Conservation (phyloP, 2,329 filamentous ascomycete species). For the Cercospora sesami region DNA sequence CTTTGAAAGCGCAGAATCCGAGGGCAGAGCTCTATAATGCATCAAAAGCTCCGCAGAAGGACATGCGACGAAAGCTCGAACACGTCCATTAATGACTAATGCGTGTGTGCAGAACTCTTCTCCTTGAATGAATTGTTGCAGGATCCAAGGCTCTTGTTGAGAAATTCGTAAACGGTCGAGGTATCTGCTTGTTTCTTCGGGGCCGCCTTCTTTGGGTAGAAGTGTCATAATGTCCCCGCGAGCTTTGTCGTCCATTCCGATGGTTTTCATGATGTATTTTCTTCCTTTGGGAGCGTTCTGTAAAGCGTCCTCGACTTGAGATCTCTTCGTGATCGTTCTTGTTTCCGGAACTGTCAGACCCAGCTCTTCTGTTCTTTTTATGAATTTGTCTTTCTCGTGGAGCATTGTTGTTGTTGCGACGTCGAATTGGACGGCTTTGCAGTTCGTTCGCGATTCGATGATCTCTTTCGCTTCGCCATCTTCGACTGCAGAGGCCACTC, state of each 20-base stretch:
- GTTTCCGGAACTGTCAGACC: constrained; percentile 52
- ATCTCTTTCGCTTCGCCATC: constrained; percentile 66
- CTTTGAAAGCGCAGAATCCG: constrained; percentile 54
- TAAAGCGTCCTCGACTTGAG: constrained; percentile 10
- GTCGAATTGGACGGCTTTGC: constrained; percentile 65
- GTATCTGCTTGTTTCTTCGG: constrained; percentile 56
- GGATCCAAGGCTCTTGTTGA: constrained; percentile 59
- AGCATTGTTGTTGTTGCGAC: constrained; percentile 57
- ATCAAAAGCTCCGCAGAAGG: constrained; percentile 63
- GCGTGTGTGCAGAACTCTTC: constrained; percentile 72
- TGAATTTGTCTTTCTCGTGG: constrained; percentile 67
- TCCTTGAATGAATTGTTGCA: constrained; percentile 68
- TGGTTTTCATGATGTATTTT: constrained; percentile 66
- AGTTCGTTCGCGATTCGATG: constrained; percentile 58
- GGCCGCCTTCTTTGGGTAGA: constrained; percentile 56
- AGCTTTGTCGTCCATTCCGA: constrained; percentile 61
- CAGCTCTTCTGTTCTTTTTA: constrained; percentile 56
- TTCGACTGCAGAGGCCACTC: constrained; percentile 64
- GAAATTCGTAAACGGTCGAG: constrained; percentile 59
- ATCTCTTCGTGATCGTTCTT: constrained; percentile 50
- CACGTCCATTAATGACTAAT: constrained; percentile 63
- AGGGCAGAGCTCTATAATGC: constrained; percentile 63
- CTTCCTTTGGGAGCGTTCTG: constrained; percentile 32
- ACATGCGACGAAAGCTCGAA: constrained; percentile 68
- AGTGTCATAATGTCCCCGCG: constrained; percentile 62